These are phyloP conservation scores for Penicillium canariense DNA, from an alignment of 495 filamentous ascomycete genomes.

Conservation along the genomic window DNA sequence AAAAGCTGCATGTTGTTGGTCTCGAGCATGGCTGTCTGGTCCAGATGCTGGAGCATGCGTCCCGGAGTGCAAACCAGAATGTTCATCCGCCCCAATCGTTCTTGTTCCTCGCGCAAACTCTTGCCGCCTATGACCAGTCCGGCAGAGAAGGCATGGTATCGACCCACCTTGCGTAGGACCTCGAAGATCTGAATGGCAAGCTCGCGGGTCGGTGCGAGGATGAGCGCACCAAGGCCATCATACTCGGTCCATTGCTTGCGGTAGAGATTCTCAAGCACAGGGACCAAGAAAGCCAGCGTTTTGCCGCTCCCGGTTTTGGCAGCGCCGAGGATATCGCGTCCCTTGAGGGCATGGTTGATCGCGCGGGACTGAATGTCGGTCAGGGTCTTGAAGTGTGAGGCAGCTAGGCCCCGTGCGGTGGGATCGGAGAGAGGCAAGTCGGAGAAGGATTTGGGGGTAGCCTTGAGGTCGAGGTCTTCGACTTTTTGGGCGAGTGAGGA, in stretches of 20 bases:
- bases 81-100: conserved; percentile 88
- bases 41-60: conserved; percentile 91
- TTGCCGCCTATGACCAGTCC: conserved; percentile 96
- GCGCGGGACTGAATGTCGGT: conserved; percentile 91
- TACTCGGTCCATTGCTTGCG: conserved; percentile 83
- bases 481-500: conserved; percentile 46
- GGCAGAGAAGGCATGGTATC: conserved; percentile 87
- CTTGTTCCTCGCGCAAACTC: conserved; percentile 81
- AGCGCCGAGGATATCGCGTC: conserved; percentile 86
- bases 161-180: conserved; percentile 84
- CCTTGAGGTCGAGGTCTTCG: conserved; percentile 52
- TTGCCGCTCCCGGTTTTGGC: conserved; percentile 98
- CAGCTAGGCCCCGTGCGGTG: conserved; percentile 75
- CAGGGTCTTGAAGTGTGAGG: conserved; percentile 84
- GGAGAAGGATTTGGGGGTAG: conserved; percentile 55
- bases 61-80: conserved; percentile 96
- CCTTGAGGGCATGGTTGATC: conserved; percentile 81
- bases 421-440: conserved; percentile 83
- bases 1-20: conserved; percentile 88
- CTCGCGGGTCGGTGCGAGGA: conserved; percentile 93
- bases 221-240: conserved; percentile 88
- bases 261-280: conserved; percentile 93
- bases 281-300: conserved; percentile 89
- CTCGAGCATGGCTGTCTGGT: conserved; percentile 88
- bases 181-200: conserved; percentile 97